Conservation (phyloP, 495 filamentous ascomycete genomes). For the Collariella sp. region DNA sequence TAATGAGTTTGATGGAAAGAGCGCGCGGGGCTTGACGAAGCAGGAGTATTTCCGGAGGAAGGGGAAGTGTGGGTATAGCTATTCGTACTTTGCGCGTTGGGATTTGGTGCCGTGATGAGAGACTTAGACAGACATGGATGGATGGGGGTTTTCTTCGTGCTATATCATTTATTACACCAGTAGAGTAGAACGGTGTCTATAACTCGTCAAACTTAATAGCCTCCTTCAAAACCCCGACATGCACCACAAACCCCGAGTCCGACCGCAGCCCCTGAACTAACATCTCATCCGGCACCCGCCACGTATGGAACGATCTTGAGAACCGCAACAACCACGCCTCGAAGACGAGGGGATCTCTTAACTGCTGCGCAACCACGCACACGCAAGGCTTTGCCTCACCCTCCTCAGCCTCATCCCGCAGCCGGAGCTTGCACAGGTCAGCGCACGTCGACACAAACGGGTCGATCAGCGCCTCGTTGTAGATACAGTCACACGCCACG, state of each 20-base stretch:
- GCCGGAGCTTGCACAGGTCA: slow-evolving; percentile 59
- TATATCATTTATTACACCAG: neutral
- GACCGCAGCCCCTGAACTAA: slow-evolving; percentile 43
- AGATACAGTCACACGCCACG: slow-evolving; percentile 82
- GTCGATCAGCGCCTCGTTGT: slow-evolving; percentile 73
- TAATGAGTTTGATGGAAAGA: slow-evolving; percentile 51
- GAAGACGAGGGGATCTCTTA: slow-evolving; percentile 76
- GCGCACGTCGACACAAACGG: slow-evolving; percentile 78
- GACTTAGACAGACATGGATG: slow-evolving; percentile 14
- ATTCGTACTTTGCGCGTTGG: slow-evolving; percentile 58
- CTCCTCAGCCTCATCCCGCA: slow-evolving; percentile 7
- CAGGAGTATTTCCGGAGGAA: slow-evolving; percentile 56
- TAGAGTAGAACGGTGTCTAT: neutral
- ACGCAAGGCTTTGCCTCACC: slow-evolving; percentile 18
- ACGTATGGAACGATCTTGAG: slow-evolving; percentile 56
- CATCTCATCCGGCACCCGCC: slow-evolving; percentile 61
- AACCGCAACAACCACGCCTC: slow-evolving; percentile 71
- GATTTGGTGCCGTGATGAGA: slow-evolving; percentile 43
- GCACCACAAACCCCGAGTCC: slow-evolving; percentile 57
- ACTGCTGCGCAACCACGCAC: slow-evolving; percentile 79
- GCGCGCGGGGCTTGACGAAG: slow-evolving; percentile 59
- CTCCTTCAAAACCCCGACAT: slow-evolving; percentile 49
- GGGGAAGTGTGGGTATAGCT: slow-evolving; percentile 52
- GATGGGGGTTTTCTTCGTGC: too few species aligned
- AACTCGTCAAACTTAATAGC: neutral